Evolutionary conservation across 495 filamentous ascomycete species (phyloP).

Genomic region (Neurospora sp.): DNA sequence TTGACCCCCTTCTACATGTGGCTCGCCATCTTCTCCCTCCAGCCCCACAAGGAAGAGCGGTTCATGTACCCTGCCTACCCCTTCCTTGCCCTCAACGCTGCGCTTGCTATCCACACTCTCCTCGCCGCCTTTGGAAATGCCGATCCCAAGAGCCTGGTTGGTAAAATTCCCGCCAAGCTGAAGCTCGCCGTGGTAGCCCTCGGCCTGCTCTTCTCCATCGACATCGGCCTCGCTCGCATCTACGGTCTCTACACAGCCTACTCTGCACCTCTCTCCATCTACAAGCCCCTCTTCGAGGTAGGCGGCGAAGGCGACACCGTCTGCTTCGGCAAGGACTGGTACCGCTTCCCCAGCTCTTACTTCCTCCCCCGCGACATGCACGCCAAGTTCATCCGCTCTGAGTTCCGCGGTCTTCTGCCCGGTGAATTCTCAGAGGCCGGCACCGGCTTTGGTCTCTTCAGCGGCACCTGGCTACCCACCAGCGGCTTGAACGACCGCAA

Average conservation of each 20-base stretch:
- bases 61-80: constrained; percentile 99
- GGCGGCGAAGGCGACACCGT: constrained; percentile 53
- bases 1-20: constrained; percentile 86
- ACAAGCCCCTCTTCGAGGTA: constrained; percentile 42
- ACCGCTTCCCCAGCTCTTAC: constrained; percentile 91
- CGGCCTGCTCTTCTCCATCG: constrained; percentile 45
- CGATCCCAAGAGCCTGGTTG: constrained; percentile 51
- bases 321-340: constrained; percentile 97
- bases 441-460: constrained; percentile 49
- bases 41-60: constrained; percentile 95
- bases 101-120: constrained; percentile 71
- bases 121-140: constrained; percentile 60
- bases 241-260: constrained; percentile 80
- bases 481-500: constrained; percentile 91
- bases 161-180: constrained; percentile 58
- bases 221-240: constrained; percentile 58
- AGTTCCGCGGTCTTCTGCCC: constrained; percentile 81
- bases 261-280: constrained; percentile 72
- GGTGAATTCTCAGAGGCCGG: constrained; percentile 76
- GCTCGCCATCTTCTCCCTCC: constrained; percentile 81
- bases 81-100: constrained; percentile 82
- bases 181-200: constrained; percentile 53
- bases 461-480: constrained; percentile 71
- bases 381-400: constrained; percentile 81
- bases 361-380: constrained; percentile 70